Conservation (phyloP, 2,329 filamentous ascomycete genomes). For the Parascedosporium putredinis region DNA sequence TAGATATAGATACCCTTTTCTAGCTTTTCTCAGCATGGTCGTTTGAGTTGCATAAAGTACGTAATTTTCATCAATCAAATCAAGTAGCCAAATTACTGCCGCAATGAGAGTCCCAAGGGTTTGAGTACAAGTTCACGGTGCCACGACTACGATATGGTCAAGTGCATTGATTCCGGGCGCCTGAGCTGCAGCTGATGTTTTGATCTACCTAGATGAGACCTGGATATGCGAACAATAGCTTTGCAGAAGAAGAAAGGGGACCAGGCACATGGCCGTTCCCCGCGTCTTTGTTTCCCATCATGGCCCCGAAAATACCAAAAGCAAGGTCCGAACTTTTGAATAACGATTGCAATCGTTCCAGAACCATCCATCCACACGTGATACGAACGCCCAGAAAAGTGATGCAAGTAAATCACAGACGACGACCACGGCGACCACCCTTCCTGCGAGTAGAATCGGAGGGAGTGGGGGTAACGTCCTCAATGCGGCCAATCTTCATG, state of each 20-base stretch:
- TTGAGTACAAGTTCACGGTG: not conserved
- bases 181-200: slow-evolving; percentile 8
- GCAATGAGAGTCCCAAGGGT: too few species aligned
- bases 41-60: too few species aligned
- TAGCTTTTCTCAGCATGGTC: too few species aligned
- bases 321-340: slow-evolving; percentile 38
- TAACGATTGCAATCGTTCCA: slow-evolving; percentile 19
- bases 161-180: slow-evolving; percentile 6
- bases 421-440: slow-evolving; percentile 99
- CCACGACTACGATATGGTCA: not conserved
- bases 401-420: slow-evolving; percentile 60
- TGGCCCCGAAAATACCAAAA: slow-evolving; percentile 27
- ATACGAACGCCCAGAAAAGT: slow-evolving; percentile 9
- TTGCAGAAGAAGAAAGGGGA: slow-evolving; percentile 41
- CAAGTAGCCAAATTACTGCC: too few species aligned
- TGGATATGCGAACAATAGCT: not conserved
- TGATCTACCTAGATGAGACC: slow-evolving; percentile 7
- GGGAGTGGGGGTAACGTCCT: slow-evolving; percentile 98
- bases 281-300: slow-evolving; percentile 47
- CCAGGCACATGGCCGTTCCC: slow-evolving; percentile 59
- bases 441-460: slow-evolving; percentile 99
- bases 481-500: slow-evolving; percentile 99
- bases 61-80: too few species aligned
- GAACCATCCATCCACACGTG: slow-evolving; percentile 8
- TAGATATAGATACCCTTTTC: too few species aligned